phyloP scores from a whole-genome alignment of 2,329 filamentous ascomycete species.

The Alternaria gaisen region DNA sequence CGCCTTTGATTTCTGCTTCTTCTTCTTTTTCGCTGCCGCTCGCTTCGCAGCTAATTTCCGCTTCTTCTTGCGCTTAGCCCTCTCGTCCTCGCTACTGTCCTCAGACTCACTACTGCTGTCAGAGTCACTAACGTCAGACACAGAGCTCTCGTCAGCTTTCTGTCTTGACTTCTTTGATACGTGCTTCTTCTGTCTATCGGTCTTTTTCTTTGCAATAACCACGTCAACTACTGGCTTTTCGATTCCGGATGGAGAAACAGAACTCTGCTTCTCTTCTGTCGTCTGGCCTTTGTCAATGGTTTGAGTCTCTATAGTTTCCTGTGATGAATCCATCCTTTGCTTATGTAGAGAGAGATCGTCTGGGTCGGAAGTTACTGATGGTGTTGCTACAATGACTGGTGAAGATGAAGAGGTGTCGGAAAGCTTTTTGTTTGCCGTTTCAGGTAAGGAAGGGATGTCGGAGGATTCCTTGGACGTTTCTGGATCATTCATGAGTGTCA shows the following conservation, averaged over 20 bases:
- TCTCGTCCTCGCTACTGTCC: slow-evolving; percentile 31
- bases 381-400: slow-evolving; percentile 36
- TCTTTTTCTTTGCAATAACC: slow-evolving; percentile 18
- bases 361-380: slow-evolving; percentile 32
- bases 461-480: slow-evolving; percentile 18
- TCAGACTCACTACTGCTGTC: slow-evolving; percentile 32
- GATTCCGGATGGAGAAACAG: slow-evolving; percentile 7
- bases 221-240: slow-evolving; percentile 20
- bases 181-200: slow-evolving; percentile 23
- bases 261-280: slow-evolving; percentile 9
- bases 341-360: slow-evolving; percentile 26
- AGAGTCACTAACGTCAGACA: slow-evolving; percentile 34
- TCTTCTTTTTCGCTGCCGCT: slow-evolving; percentile 26
- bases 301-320: slow-evolving; percentile 21
- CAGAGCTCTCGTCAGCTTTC: slow-evolving; percentile 25
- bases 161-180: slow-evolving; percentile 31
- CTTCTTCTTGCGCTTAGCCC: slow-evolving; percentile 33
- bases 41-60: slow-evolving; percentile 23
- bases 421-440: slow-evolving; percentile 20
- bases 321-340: slow-evolving; percentile 24
- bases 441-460: slow-evolving; percentile 14
- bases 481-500: slow-evolving; percentile 32
- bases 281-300: slow-evolving; percentile 2
- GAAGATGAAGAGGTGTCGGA: slow-evolving; percentile 36
- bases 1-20: slow-evolving; percentile 33